These are phyloP conservation scores for Xylaria sp. DNA, from an alignment of 495 filamentous ascomycete genomes.

Conservation along the genomic window DNA sequence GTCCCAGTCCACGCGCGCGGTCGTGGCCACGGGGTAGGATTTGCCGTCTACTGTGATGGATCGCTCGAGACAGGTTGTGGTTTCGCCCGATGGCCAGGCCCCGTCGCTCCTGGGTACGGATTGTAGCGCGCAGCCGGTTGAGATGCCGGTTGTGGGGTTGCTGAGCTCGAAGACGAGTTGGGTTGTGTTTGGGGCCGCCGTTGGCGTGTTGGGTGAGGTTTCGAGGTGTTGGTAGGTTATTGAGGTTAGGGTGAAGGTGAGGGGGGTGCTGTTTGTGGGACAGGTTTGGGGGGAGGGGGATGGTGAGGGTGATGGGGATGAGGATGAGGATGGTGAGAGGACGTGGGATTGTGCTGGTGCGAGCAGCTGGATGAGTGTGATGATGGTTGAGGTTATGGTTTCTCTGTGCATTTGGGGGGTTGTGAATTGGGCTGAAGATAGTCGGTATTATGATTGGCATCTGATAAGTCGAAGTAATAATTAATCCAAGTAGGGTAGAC, in stretches of 20 bases:
- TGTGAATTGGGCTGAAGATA: not conserved
- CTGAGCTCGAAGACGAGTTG: constrained; percentile 34
- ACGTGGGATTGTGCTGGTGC: not conserved
- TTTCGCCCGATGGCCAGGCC: constrained; percentile 8
- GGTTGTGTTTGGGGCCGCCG: constrained; percentile 30
- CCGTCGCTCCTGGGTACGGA: constrained; percentile 15
- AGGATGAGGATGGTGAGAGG: not conserved
- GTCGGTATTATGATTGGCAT: not conserved
- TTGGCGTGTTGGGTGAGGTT: not conserved
- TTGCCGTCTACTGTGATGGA: constrained; percentile 23
- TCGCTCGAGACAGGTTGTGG: constrained; percentile 24
- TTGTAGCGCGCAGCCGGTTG: constrained; percentile 27
- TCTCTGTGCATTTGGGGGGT: not conserved
- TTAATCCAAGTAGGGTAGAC: not conserved
- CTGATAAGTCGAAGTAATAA: not conserved
- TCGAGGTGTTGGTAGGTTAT: constrained; percentile 29
- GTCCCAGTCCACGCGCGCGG: constrained; percentile 30
- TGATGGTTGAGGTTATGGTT: not conserved
- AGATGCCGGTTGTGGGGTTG: constrained; percentile 33
- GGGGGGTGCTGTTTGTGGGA: not conserved
- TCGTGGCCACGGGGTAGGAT: constrained; percentile 29
- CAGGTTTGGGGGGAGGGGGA: not conserved
- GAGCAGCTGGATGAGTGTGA: not conserved
- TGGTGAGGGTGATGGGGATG: not conserved
- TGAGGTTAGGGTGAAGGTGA: constrained; percentile 28